A percentile compares a stretch with the other conserved stretches of the same genome.
Evolutionary conservation across 768 basidiomycete genomes (phyloP).

Genomic region (Amanita phalloides): DNA sequence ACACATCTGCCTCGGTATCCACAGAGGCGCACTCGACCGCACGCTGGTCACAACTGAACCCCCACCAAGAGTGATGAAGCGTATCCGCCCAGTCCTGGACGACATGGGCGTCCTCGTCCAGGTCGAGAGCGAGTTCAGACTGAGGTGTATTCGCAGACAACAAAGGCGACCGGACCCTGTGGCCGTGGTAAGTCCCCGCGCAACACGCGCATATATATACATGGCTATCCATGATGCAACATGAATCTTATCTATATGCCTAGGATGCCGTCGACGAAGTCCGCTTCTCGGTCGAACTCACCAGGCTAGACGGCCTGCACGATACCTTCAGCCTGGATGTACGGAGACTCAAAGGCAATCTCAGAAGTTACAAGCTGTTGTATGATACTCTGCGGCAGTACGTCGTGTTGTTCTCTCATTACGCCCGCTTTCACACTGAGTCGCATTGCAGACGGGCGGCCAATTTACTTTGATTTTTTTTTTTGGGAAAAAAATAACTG

Average conservation of each 20-base stretch:
- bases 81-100: conserved; percentile 56
- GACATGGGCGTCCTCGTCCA: conserved; percentile 78
- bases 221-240: no score
- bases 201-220: background rate
- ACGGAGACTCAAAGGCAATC: conserved; percentile 75
- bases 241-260: no score
- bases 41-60: conserved; percentile 68
- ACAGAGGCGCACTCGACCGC: conserved; percentile 86
- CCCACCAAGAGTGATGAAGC: conserved; percentile 69
- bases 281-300: conserved; percentile 87
- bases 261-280: conserved; percentile 69
- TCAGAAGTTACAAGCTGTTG: conserved; percentile 76
- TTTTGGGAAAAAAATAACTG: background rate
- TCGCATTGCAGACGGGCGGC: background rate
- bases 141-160: conserved; percentile 57
- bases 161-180: background rate
- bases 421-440: background rate
- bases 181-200: background rate
- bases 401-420: background rate
- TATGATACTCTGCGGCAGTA: conserved; percentile 47
- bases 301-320: conserved; percentile 70
- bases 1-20: conserved; percentile 22
- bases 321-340: conserved; percentile 86
- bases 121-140: conserved; percentile 73
- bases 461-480: background rate